Evolutionary conservation across 179 eudicot genomes (phyloP).

Genomic region (Dionaea muscipula): DNA sequence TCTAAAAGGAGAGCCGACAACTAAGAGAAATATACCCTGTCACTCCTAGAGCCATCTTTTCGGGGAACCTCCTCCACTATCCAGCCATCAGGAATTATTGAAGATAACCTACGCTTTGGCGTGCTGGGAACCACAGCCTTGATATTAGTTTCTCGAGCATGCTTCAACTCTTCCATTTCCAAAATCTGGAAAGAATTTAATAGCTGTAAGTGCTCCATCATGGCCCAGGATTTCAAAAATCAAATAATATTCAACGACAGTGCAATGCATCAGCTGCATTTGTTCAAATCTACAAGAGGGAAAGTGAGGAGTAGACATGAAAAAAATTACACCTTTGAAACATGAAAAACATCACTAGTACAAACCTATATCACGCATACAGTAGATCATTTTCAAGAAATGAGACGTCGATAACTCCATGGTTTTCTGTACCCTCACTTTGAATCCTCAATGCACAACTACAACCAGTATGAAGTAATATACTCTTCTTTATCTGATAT

Average conservation of each 20-base stretch:
- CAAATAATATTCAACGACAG: neutral
- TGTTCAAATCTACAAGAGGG: neutral
- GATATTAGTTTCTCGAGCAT: slow-evolving; percentile 11
- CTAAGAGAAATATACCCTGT: slow-evolving; percentile 28
- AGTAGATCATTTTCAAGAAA: neutral
- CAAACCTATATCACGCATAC: too few species aligned
- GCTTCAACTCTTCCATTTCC: slow-evolving; percentile 29
- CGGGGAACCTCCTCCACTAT: slow-evolving; percentile 37
- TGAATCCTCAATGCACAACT: neutral
- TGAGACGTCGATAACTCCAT: neutral
- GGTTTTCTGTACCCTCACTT: neutral
- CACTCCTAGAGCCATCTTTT: slow-evolving; percentile 21
- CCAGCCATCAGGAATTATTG: slow-evolving; percentile 45
- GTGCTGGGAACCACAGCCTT: slow-evolving; percentile 20
- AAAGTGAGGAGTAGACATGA: neutral
- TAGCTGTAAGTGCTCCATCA: neutral
- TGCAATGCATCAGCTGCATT: neutral
- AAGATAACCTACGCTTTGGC: slow-evolving; percentile 17
- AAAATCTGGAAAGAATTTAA: slow-evolving; percentile 16
- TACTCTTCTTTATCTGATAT: too few species aligned
- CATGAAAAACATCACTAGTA: too few species aligned
- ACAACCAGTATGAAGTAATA: neutral
- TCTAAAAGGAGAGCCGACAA: slow-evolving; percentile 7
- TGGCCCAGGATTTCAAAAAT: neutral
- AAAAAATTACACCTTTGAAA: too few species aligned